Evolutionary conservation across 2,329 filamentous ascomycete species (phyloP), one percentile per base, ranked within the genome.

Genomic region (Aspergillus fumigatiaffinis): DNA sequence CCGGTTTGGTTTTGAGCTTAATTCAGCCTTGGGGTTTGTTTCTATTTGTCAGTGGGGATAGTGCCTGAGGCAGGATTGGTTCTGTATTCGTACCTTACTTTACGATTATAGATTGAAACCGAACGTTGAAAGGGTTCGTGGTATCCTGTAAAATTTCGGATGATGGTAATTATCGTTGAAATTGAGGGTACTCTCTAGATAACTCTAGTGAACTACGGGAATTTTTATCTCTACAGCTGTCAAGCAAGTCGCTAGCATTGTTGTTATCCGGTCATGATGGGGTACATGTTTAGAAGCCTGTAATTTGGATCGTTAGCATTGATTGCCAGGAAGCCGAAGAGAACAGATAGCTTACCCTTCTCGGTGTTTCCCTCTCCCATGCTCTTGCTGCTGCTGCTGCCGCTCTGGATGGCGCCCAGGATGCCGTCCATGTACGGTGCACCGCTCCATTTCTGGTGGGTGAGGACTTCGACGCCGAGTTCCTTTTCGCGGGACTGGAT

Each of bases 291-390:
- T 25, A 47, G 44, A 47, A 47, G 44, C 44, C 44, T 47, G 41
- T 20, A 44, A 44, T 20, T 20, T 20, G 21, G 21, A 44, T 21
- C 3, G 14, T 38, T 38, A 38, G 32, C 3, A 17, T 38, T 38
- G 14, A 38, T 38, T 21, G 21, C 42, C 9, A 20, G 42, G 9
- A 23, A 46, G 8, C 12, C 3, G n/a, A 6, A 46, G 20, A 4
- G 21, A 4, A 26, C 4, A 29, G 66, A 26, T 3, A 32, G 66
- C 68, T 61, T 51, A 77, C 75, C 73, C 50, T 75, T 74, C 75
- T 97, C 93, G 0, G 93, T 97, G 72, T 94, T 96, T 0, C 93
- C 93, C 50, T 93, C 90, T 0, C 93, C 93, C 93, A 97, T 96
- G 73, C 91, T 94, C 84, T 87, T 92, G 73, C 85, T 95, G 54